These are phyloP conservation scores for Clonostachys solani DNA, from an alignment of 2,329 filamentous ascomycete species.

Conservation along the genomic window DNA sequence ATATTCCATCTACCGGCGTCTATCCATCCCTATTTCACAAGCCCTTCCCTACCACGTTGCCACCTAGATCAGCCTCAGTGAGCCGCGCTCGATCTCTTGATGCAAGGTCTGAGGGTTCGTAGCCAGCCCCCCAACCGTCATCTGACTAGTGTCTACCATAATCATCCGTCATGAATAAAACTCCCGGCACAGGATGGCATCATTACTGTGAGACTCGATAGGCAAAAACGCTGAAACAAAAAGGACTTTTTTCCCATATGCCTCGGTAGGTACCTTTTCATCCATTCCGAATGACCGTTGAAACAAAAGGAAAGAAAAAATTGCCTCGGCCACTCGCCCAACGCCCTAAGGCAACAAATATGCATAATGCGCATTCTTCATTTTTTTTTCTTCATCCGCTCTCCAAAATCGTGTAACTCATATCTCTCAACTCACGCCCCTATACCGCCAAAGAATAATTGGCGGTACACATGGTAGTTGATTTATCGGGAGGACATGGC, in stretches of 20 bases:
- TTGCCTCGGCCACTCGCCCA: background rate
- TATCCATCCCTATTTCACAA: constrained; percentile 22
- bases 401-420: background rate
- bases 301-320: background rate
- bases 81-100: background rate
- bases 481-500: constrained; percentile 87
- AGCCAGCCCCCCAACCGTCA: background rate
- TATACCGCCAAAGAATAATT: background rate
- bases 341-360: background rate
- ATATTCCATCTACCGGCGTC: constrained; percentile 28
- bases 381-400: background rate
- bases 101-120: constrained; percentile 3
- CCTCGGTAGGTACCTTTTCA: background rate
- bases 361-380: background rate
- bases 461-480: constrained; percentile 2
- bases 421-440: background rate
- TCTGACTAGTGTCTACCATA: constrained; percentile 8
- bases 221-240: constrained; percentile 14
- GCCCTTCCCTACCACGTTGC: constrained; percentile 8
- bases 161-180: constrained; percentile 16
- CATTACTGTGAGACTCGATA: constrained; percentile 11
- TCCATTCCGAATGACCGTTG: constrained; percentile 1
- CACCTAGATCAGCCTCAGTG: constrained; percentile 3
- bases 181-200: constrained; percentile 12
- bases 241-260: constrained; percentile 5